Percentiles rank a stretch among this genome's conserved stretches.
These are phyloP conservation scores for Perilla frutescens DNA, from an alignment of 257 asterid genomes.

Conservation along the genomic window DNA sequence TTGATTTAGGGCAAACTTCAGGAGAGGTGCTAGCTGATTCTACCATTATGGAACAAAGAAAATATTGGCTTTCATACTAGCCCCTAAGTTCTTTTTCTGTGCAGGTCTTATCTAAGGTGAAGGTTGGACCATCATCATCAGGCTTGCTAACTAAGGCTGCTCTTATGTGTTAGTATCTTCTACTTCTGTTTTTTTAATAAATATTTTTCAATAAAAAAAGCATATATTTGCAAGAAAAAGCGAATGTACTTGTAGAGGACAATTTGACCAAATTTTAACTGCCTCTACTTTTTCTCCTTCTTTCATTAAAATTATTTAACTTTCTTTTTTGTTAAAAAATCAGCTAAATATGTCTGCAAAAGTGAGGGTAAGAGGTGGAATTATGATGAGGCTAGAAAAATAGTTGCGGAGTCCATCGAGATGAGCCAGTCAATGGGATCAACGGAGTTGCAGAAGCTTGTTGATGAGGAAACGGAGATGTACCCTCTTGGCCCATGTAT, in stretches of 20 bases:
- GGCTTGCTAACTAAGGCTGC: slow-evolving; percentile 86
- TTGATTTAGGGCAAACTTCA: slow-evolving; percentile 62
- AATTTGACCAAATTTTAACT: slow-evolving; percentile 16
- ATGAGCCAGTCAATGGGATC: slow-evolving; percentile 75
- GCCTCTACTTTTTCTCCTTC: neutral
- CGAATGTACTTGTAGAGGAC: neutral
- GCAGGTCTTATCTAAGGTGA: slow-evolving; percentile 87
- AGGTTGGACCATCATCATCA: slow-evolving; percentile 88
- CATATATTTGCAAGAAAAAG: neutral
- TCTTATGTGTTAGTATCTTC: slow-evolving; percentile 74
- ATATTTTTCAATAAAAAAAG: neutral
- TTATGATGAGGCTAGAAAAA: slow-evolving; percentile 70
- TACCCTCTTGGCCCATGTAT: slow-evolving; percentile 92
- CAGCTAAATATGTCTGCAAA: slow-evolving; percentile 86
- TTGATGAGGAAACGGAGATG: slow-evolving; percentile 75
- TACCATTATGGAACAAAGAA: slow-evolving; percentile 23
- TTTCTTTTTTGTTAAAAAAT: slow-evolving; percentile 28
- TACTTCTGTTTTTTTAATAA: neutral
- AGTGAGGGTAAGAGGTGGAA: slow-evolving; percentile 78
- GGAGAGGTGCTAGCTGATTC: slow-evolving; percentile 58
- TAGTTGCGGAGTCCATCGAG: slow-evolving; percentile 80
- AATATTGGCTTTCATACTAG: neutral
- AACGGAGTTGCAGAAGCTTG: slow-evolving; percentile 74
- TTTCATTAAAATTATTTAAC: slow-evolving; percentile 11
- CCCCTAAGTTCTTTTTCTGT: slow-evolving; percentile 29